These are phyloP conservation scores for Nadsonia commutata DNA, from an alignment of 1,139 yeast species.

Conservation along the genomic window DNA sequence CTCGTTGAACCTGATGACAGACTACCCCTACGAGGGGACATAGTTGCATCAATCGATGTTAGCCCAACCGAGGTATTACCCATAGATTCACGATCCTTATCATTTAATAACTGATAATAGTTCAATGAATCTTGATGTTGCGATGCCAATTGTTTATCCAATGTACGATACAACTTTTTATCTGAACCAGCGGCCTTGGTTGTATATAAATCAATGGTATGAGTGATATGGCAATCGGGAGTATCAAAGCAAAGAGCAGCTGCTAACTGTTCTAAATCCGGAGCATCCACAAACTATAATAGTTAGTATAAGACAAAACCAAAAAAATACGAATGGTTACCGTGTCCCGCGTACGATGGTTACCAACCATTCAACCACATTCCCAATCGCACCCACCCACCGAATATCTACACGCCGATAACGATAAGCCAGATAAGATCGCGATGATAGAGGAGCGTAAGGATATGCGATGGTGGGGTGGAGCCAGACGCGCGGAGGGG, in stretches of 20 bases:
- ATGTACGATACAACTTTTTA: conserved; percentile 70
- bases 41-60: no score
- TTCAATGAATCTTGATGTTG: conserved; percentile 13
- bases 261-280: conserved; percentile 77
- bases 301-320: background rate
- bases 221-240: conserved; percentile 71
- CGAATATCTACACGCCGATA: no score
- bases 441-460: no score
- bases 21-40: no score
- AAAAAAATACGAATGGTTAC: background rate
- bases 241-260: conserved; percentile 80
- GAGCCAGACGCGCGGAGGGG: no score
- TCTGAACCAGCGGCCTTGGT: conserved; percentile 90
- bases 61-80: no score
- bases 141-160: conserved; percentile 48
- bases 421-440: no score
- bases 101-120: conserved; percentile 2
- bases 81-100: conserved; percentile 1
- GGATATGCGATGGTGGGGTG: no score
- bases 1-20: conserved; percentile 8
- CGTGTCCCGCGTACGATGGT: background rate
- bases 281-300: conserved; percentile 70
- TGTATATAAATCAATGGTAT: conserved; percentile 90
- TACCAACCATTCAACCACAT: no score
- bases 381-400: no score